Conservation (phyloP, 2,329 filamentous ascomycete genomes). For the Conoideocrella luteorostrata region DNA sequence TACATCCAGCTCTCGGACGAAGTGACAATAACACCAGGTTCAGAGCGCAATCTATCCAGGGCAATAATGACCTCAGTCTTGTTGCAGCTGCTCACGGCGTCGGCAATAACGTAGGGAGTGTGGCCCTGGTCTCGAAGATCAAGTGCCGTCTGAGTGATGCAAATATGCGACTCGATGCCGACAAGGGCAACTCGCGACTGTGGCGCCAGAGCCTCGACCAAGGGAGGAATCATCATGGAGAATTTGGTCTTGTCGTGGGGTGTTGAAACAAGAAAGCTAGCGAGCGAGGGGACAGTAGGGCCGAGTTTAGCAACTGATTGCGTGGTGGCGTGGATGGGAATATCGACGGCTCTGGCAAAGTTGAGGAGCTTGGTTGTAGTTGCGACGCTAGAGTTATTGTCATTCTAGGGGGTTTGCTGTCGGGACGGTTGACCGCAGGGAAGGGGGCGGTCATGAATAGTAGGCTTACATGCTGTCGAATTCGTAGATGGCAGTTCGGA, state of each 20-base stretch:
- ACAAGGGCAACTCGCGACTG: constrained; percentile 65
- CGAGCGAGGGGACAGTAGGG: constrained; percentile 68
- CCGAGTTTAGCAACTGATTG: constrained; percentile 77
- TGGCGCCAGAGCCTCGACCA: constrained; percentile 36
- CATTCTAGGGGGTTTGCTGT: background rate
- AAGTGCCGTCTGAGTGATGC: constrained; percentile 84
- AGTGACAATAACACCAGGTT: constrained; percentile 67
- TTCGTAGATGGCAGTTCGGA: constrained; percentile 74
- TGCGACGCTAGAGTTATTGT: constrained; percentile 43
- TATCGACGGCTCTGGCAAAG: constrained; percentile 56
- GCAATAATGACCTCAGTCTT: constrained; percentile 73
- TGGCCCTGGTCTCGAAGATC: constrained; percentile 73
- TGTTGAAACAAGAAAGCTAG: constrained; percentile 43
- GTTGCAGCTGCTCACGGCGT: constrained; percentile 87
- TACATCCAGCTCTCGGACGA: constrained; percentile 87
- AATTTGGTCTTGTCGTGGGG: constrained; percentile 83
- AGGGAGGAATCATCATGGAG: constrained; percentile 73
- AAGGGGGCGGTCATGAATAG: background rate
- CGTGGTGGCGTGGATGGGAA: constrained; percentile 81
- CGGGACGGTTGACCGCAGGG: background rate
- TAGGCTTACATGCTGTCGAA: constrained; percentile 68
- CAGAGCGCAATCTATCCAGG: constrained; percentile 65
- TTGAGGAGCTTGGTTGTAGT: constrained; percentile 64
- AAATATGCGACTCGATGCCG: constrained; percentile 91
- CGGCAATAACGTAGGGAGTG: constrained; percentile 78